Evolutionary conservation across 2,329 filamentous ascomycete genomes (phyloP), one percentile per base, ranked within the genome.

Genomic region (Neonectria faginata): DNA sequence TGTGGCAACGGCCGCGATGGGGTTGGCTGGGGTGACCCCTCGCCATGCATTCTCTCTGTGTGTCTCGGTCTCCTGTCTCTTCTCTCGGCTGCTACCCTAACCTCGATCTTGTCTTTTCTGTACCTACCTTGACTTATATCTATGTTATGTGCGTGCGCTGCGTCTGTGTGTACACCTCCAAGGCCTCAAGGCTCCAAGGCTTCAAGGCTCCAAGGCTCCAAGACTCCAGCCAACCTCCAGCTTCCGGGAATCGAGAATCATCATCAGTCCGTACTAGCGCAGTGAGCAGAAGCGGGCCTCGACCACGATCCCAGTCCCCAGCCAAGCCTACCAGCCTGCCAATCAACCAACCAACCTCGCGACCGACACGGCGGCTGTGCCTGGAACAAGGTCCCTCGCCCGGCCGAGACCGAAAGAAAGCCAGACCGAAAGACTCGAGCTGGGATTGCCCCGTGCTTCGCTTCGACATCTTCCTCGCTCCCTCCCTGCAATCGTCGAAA

Each of bases 361-460:
- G 57, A 63, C 62, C 58, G 60, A 70, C 39, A 67, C 70, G 65
- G 69, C 70, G 72, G 70, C 68, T 67, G 68, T 70, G 68, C 68
- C 67, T 71, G 64, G 67, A 65, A 69, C 52, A 60, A 70, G 64
- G 66, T 64, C 63, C 67, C 63, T 67, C 66, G 50, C 53, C 67
- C 58, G 52, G 62, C 44, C 25, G 27, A 54, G 47, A 31, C 6
- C 25, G 42, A 53, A 51, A 31, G 45, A 55, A 33, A 48, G 33
- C 33, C 33, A 36, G 7, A 33, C 16, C 58, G 48, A 50, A 56
- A 25, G 58, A 41, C 22, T 55, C 45, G n/a, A 25, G 52, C 29
- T 36, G 16, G 57, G 25, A 56, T 56, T 56, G 44, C 64, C 63
- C 53, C 55, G 51, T 60, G 51, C 59, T 62, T 65, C 44, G 33